Conservation (phyloP, 169 alveolate genomes). For the Pseudocohnilembus persalinus region DNA sequence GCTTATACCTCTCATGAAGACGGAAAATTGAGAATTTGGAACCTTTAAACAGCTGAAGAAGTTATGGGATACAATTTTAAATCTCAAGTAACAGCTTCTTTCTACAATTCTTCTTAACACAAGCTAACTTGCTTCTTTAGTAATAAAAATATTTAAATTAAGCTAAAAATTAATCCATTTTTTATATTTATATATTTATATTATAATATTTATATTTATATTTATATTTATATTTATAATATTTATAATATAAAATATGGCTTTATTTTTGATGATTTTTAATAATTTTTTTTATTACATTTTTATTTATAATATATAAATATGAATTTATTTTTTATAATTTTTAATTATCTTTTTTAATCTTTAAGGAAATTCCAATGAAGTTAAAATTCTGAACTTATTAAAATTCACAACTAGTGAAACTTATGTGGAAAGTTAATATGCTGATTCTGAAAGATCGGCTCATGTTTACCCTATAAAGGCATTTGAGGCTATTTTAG, state of each 20-base stretch:
- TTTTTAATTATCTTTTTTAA: too few species aligned
- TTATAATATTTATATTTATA: too few species aligned
- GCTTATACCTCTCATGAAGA: constrained; percentile 6
- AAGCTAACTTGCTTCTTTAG: constrained; percentile 17
- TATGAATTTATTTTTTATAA: too few species aligned
- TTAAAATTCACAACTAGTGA: constrained; percentile 29
- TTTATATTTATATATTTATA: not conserved
- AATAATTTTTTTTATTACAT: too few species aligned
- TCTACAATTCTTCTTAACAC: not conserved
- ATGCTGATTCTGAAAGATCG: constrained; percentile 24
- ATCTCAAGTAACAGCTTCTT: not conserved
- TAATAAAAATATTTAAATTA: too few species aligned
- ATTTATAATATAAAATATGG: too few species aligned
- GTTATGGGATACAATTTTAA: constrained; percentile 27
- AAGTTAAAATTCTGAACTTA: constrained; percentile 25
- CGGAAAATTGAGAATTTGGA: constrained; percentile 22
- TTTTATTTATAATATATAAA: too few species aligned
- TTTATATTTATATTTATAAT: too few species aligned
- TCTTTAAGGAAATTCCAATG: not conserved
- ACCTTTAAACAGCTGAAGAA: constrained; percentile 18
- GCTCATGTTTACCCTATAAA: constrained; percentile 17
- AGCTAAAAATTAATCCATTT: not conserved
- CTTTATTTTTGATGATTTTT: too few species aligned
- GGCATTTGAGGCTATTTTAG: constrained; percentile 17
- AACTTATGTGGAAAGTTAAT: constrained; percentile 22